These are phyloP conservation scores for Penicillium alfredii DNA, from an alignment of 495 filamentous ascomycete species.

Conservation along the genomic window DNA sequence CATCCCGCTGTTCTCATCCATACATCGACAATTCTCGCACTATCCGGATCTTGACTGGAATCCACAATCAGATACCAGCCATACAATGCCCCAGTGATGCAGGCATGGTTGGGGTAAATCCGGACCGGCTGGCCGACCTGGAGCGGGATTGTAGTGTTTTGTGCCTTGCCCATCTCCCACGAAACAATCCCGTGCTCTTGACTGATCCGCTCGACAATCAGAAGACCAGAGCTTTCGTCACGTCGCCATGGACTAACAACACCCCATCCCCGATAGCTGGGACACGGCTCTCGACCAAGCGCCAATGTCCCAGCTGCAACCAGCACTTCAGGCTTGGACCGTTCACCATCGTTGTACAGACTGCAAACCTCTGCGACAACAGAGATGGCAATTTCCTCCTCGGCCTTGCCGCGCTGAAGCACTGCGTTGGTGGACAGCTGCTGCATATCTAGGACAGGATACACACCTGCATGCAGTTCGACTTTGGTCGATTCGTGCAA, in stretches of 20 bases:
- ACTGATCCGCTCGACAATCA: conserved; percentile 31
- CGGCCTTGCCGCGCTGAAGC: conserved; percentile 29
- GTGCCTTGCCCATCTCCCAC: conserved; percentile 14
- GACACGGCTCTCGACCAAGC: conserved; percentile 70
- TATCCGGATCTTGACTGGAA: conserved; percentile 48
- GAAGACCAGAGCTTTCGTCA: conserved; percentile 1
- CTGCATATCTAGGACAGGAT: conserved; percentile 74
- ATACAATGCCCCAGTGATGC: conserved; percentile 67
- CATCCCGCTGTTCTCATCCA: conserved; percentile 48
- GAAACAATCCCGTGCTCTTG: conserved; percentile 34
- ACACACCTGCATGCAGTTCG: conserved; percentile 69
- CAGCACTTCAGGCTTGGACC: conserved; percentile 54
- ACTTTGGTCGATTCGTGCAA: conserved; percentile 32
- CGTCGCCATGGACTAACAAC: conserved; percentile 57
- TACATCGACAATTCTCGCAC: conserved; percentile 57
- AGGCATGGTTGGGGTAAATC: conserved; percentile 82
- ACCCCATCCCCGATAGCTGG: conserved; percentile 66
- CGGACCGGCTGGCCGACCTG: conserved; percentile 47
- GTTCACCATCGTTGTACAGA: conserved; percentile 53
- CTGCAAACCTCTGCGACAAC: conserved; percentile 68
- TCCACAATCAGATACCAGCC: conserved; percentile 76
- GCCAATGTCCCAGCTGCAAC: conserved; percentile 66
- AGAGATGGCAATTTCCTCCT: conserved; percentile 57
- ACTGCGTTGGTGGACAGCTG: conserved; percentile 68
- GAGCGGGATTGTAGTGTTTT: conserved; percentile 26